Evolutionary conservation across 345 rosid species (phyloP).

Genomic region (Garcia nutans): DNA sequence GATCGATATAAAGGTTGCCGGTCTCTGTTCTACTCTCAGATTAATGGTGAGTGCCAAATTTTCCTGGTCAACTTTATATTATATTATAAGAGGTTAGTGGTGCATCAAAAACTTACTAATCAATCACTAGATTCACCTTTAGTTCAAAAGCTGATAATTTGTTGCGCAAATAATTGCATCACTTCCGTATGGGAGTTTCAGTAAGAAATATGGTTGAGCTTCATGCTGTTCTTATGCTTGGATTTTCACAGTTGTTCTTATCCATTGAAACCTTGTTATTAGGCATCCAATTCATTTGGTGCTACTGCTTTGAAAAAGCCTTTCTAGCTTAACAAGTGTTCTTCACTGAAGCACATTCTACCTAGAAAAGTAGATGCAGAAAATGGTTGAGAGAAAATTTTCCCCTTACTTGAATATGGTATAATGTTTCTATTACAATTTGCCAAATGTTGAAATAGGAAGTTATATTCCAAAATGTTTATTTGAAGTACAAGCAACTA

Average conservation of each 20-base stretch:
- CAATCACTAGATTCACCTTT: not conserved
- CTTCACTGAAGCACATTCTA: not conserved
- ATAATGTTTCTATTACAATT: not conserved
- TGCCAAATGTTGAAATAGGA: not conserved
- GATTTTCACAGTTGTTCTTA: no score
- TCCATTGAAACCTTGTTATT: not conserved
- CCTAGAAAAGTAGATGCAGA: not conserved
- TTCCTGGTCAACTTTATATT: constrained; percentile 6
- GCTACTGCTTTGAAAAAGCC: not conserved
- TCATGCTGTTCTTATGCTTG: not conserved
- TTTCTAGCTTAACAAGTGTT: not conserved
- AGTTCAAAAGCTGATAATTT: not conserved
- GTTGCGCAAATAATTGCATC: not conserved
- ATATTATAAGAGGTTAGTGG: not conserved
- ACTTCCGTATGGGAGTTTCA: not conserved
- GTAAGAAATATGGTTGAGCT: not conserved
- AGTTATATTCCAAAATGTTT: not conserved
- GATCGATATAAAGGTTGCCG: constrained; percentile 98
- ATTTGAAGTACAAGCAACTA: not conserved
- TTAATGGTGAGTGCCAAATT: constrained; percentile 59
- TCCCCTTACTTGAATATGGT: not conserved
- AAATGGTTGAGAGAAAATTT: constrained; percentile 5
- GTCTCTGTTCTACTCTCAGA: constrained; percentile 87
- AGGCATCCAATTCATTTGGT: not conserved
- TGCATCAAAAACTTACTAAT: not conserved